These are phyloP conservation scores for Perilla frutescens DNA, from an alignment of 257 asterid genomes.

Conservation along the genomic window DNA sequence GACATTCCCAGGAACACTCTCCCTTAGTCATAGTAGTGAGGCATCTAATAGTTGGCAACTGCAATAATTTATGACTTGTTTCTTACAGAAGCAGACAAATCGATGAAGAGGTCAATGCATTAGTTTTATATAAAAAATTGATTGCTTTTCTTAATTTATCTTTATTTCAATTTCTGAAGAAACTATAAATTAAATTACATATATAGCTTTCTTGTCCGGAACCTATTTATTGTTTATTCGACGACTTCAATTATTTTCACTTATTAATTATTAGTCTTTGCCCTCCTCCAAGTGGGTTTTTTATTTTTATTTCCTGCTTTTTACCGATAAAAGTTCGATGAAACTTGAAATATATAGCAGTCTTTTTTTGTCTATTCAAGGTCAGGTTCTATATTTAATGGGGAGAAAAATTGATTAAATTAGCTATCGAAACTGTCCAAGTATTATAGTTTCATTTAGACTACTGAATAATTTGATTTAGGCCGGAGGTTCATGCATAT, in stretches of 20 bases:
- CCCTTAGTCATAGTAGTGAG: background rate
- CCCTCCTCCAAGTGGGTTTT: constrained; percentile 35
- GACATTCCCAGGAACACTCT: constrained; percentile 11
- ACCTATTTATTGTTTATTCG: background rate
- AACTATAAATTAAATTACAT: background rate
- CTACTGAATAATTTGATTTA: too few relatives aligned
- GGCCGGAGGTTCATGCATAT: too few relatives aligned
- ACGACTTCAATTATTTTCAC: constrained; percentile 13
- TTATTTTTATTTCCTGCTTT: background rate
- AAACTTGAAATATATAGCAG: background rate
- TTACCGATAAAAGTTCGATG: constrained; percentile 1
- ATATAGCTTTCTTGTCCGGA: background rate
- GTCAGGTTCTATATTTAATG: too few relatives aligned
- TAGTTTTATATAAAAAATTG: constrained; percentile 16
- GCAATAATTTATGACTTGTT: constrained; percentile 28
- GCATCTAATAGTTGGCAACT: constrained; percentile 44
- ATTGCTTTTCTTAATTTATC: constrained; percentile 20
- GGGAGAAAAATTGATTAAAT: too few relatives aligned
- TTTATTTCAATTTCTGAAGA: background rate
- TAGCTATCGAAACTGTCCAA: too few relatives aligned
- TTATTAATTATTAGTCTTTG: background rate
- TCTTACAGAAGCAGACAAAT: constrained; percentile 40
- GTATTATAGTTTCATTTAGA: too few relatives aligned
- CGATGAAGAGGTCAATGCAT: constrained; percentile 51
- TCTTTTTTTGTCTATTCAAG: too few relatives aligned